Conservation (phyloP, 2,329 filamentous ascomycete species). For the Fusarium praegraminearum region DNA sequence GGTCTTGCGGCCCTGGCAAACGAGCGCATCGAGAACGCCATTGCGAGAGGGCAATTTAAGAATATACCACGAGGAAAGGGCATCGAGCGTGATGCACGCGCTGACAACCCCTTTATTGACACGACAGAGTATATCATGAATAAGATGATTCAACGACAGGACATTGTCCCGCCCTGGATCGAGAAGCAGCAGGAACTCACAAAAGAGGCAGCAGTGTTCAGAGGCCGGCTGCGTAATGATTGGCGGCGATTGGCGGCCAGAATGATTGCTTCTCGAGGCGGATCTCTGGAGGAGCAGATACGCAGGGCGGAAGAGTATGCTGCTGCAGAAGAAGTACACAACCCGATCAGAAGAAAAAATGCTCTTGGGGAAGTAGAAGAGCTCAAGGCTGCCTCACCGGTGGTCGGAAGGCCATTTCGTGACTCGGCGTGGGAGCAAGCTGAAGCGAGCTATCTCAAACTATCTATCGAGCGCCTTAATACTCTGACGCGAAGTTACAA, state of each 20-base stretch:
- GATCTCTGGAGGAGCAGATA: constrained; percentile 79
- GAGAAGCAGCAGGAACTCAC: constrained; percentile 96
- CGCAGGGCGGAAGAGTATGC: constrained; percentile 78
- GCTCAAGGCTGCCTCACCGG: constrained; percentile 52
- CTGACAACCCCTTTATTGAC: constrained; percentile 89
- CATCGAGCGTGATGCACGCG: constrained; percentile 83
- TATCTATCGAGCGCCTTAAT: constrained; percentile 84
- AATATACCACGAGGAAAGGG: constrained; percentile 84
- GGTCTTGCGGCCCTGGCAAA: constrained; percentile 89
- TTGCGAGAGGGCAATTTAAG: constrained; percentile 87
- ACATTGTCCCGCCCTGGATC: constrained; percentile 97
- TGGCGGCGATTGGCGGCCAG: constrained; percentile 87
- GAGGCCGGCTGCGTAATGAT: constrained; percentile 79
- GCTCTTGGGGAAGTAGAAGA: constrained; percentile 54
- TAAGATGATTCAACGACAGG: constrained; percentile 96
- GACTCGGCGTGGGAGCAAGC: constrained; percentile 80
- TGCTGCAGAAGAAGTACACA: constrained; percentile 75
- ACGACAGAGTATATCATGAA: constrained; percentile 99
- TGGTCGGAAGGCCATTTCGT: constrained; percentile 71
- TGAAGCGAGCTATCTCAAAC: constrained; percentile 79
- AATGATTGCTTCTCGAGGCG: constrained; percentile 81
- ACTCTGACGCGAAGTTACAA: constrained; percentile 88
- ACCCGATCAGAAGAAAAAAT: constrained; percentile 65
- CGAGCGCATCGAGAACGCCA: constrained; percentile 92
- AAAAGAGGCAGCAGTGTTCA: constrained; percentile 76